Percentiles rank a stretch among this genome's conserved stretches.
These are phyloP conservation scores for Cicer arietinum DNA, from an alignment of 306 rosid species.

Conservation along the genomic window DNA sequence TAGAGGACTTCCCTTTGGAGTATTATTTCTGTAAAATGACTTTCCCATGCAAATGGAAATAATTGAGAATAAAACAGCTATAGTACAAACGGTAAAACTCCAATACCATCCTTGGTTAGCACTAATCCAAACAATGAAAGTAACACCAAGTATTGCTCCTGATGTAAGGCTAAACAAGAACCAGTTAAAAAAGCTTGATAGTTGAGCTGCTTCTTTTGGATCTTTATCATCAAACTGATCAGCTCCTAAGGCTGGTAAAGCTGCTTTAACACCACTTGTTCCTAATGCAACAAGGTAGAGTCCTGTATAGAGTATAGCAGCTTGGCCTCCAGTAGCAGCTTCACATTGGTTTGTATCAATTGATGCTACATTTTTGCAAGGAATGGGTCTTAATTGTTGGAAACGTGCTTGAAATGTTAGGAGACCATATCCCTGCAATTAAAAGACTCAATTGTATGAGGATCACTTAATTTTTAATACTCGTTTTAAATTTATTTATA, in stretches of 20 bases:
- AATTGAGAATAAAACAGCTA: slow-evolving; percentile 50
- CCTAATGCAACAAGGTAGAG: slow-evolving; percentile 81
- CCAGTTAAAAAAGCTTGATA: slow-evolving; percentile 91
- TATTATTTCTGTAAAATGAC: slow-evolving; percentile 64
- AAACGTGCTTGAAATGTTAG: slow-evolving; percentile 66
- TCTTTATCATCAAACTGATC: slow-evolving; percentile 75
- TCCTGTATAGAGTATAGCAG: slow-evolving; percentile 65
- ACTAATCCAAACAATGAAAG: slow-evolving; percentile 67
- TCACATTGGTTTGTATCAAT: slow-evolving; percentile 51
- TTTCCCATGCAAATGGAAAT: slow-evolving; percentile 60
- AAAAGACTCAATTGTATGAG: background rate
- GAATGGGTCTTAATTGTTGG: slow-evolving; percentile 61
- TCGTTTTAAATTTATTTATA: too few species aligned
- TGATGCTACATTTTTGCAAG: slow-evolving; percentile 58
- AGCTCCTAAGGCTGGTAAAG: slow-evolving; percentile 82
- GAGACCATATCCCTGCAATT: slow-evolving; percentile 68
- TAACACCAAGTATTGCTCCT: slow-evolving; percentile 74
- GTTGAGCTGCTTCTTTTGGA: slow-evolving; percentile 63
- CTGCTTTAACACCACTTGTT: slow-evolving; percentile 72
- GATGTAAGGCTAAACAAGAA: slow-evolving; percentile 71
- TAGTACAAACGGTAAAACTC: slow-evolving; percentile 58
- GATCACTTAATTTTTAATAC: background rate
- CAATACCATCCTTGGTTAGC: slow-evolving; percentile 76
- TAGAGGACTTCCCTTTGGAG: slow-evolving; percentile 75
- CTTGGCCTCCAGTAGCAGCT: slow-evolving; percentile 51